Conservation (phyloP, 2,329 filamentous ascomycete genomes). For the Cercospora citrullina region DNA sequence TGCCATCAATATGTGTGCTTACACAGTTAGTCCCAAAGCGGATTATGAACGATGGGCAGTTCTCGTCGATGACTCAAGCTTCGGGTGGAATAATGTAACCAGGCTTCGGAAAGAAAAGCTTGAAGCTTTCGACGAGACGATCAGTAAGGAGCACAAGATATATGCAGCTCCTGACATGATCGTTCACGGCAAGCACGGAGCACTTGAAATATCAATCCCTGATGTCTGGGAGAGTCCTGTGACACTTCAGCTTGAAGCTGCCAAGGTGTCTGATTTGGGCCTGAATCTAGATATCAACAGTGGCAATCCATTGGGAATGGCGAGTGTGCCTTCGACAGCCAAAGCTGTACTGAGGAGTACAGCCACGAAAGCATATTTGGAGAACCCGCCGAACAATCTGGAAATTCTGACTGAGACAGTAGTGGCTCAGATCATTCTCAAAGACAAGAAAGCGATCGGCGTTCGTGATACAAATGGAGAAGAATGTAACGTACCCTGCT, state of each 20-base stretch:
- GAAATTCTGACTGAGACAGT: not conserved
- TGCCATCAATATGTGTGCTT: not conserved
- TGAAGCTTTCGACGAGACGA: not conserved
- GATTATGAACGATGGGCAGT: not conserved
- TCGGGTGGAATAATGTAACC: not conserved
- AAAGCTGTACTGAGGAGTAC: not conserved
- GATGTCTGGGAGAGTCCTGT: not conserved
- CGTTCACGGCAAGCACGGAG: not conserved
- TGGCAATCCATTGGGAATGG: not conserved
- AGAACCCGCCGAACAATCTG: not conserved
- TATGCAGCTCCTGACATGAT: not conserved
- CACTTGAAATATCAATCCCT: not conserved
- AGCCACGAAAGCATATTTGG: not conserved
- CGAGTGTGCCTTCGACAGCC: not conserved
- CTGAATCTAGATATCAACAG: not conserved
- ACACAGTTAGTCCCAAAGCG: not conserved
- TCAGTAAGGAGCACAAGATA: not conserved
- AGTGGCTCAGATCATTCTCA: not conserved
- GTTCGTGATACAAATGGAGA: not conserved
- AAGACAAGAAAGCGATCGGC: not conserved
- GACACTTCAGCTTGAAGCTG: not conserved
- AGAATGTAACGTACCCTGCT: not conserved
- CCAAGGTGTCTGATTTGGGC: not conserved
- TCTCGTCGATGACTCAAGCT: not conserved
- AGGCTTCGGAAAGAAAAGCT: not conserved